phyloP scores from a whole-genome alignment of 805 yeast genomes.

The Lipomyces lipofer region DNA sequence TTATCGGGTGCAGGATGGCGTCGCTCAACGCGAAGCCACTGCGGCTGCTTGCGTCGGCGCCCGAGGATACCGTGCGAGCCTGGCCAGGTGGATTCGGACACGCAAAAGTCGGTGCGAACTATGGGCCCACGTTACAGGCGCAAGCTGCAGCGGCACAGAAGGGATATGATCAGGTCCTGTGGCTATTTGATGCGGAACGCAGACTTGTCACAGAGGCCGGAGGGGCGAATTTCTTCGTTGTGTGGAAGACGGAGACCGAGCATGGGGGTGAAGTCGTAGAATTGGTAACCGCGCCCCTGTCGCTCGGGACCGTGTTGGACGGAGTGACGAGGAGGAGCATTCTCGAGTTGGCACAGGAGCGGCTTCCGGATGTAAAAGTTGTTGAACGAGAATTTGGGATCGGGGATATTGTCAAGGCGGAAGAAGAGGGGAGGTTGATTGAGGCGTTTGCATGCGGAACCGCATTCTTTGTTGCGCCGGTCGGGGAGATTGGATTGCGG shows the following conservation, averaged over 20 bases:
- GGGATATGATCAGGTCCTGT: slow-evolving; percentile 55
- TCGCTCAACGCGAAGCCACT: slow-evolving; percentile 53
- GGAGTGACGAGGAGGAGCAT: slow-evolving; percentile 56
- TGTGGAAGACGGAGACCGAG: slow-evolving; percentile 44
- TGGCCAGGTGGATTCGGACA: slow-evolving; percentile 61
- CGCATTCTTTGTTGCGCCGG: slow-evolving; percentile 55
- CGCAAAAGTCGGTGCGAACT: slow-evolving; percentile 57
- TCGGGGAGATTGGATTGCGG: slow-evolving; percentile 46
- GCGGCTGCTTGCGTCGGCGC: slow-evolving; percentile 51
- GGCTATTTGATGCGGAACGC: slow-evolving; percentile 53
- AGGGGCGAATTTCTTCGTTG: slow-evolving; percentile 54
- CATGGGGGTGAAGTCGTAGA: slow-evolving; percentile 44
- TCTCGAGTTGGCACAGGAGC: slow-evolving; percentile 41
- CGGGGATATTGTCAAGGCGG: slow-evolving; percentile 48
- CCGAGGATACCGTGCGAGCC: slow-evolving; percentile 49
- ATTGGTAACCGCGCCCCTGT: slow-evolving; percentile 53
- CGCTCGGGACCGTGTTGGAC: slow-evolving; percentile 52
- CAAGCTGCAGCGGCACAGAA: slow-evolving; percentile 48
- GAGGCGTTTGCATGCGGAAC: slow-evolving; percentile 60
- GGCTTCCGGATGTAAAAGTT: slow-evolving; percentile 40
- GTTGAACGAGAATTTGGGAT: slow-evolving; percentile 51
- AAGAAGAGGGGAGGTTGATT: slow-evolving; percentile 50
- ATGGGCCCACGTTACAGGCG: slow-evolving; percentile 53
- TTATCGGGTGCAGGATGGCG: slow-evolving; percentile 49
- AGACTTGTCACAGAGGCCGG: slow-evolving; percentile 58